Evolutionary conservation across 1,139 yeast species (phyloP), one percentile per base, ranked within the genome.

Genomic region (Saccharomyces hybrid): DNA sequence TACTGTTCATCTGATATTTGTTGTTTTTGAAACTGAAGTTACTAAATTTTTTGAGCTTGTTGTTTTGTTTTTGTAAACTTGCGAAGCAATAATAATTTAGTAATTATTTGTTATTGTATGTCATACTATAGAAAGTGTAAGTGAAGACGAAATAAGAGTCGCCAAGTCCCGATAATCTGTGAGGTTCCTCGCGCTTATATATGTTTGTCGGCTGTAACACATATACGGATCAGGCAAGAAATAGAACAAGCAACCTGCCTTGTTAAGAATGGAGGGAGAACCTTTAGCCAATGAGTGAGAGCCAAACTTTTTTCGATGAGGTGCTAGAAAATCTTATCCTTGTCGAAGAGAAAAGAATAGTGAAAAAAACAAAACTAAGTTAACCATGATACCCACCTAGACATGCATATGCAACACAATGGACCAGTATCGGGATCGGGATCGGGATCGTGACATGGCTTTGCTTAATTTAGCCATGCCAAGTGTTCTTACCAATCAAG

Each of bases 11-110:
- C 9, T 38, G 25, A 16, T 5, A 38, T 38, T 9, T 32, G 38
- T 31, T 31, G 11, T 31, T 31, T 13, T 31, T 31, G n/a, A 9
- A 31, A 31, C 34, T 31, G 13, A 31, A 31, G 34, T 31, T 31
- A 31, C 13, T 31, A 31, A 8, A 7, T 31, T 31, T 11, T 31
- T 7, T 31, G n/a, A 31, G 11, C 32, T 29, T 29, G 32, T 29
- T 67, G 68, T 55, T 65, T 34, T 47, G 29, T 27, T n/a, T n/a
- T 26, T 26, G 34, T 13, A 19, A 13, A 11, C 34, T 31, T 31
- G 63, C 38, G 5, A 23, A 49, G 16, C 8, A 42, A 29, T 41
- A 32, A 42, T 32, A n/a, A n/a, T 28, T 28, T 11, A 14, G 19
- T 28, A 7, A 23, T 2, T 38, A 38, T 38, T 38, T 38, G 44